phyloP scores from a whole-genome alignment of 495 filamentous ascomycete genomes.

The Trichocladium antarcticum region DNA sequence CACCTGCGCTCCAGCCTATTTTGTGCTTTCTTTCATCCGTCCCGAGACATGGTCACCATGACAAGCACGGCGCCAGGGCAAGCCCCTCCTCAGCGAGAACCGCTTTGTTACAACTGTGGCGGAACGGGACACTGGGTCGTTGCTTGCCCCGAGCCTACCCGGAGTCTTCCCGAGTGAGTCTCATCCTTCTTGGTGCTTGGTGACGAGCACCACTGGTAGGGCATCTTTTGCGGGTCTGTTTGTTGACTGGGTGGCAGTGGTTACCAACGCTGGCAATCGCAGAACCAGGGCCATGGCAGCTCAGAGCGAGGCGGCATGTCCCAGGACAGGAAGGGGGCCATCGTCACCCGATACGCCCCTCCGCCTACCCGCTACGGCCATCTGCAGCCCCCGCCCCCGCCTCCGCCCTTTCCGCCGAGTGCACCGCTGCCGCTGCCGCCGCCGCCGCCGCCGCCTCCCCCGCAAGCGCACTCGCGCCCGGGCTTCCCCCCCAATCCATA shows the following conservation, averaged over 20 bases:
- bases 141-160: slow-evolving; percentile 40
- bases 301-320: slow-evolving; percentile 21
- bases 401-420: slow-evolving; percentile 25
- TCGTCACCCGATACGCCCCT: slow-evolving; percentile 33
- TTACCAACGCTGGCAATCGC: slow-evolving; percentile 27
- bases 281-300: slow-evolving; percentile 28
- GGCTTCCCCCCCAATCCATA: slow-evolving; percentile 18
- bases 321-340: slow-evolving; percentile 30
- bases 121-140: slow-evolving; percentile 37
- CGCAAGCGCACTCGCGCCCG: slow-evolving; percentile 11
- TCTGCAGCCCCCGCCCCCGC: slow-evolving; percentile 13
- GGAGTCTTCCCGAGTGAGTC: slow-evolving; percentile 50
- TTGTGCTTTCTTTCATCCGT: too few species aligned
- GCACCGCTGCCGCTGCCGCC: too few species aligned
- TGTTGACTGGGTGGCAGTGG: slow-evolving; percentile 26
- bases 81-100: slow-evolving; percentile 24
- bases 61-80: slow-evolving; percentile 28
- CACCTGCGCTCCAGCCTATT: too few species aligned
- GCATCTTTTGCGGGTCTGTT: not conserved
- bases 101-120: slow-evolving; percentile 44
- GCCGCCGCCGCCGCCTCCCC: slow-evolving; percentile 17
- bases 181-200: not conserved
- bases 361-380: slow-evolving; percentile 4
- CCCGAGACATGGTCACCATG: slow-evolving; percentile 16
- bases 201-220: not conserved